Evolutionary conservation across 2,329 filamentous ascomycete species (phyloP).

Genomic region (Sporothrix luriei): DNA sequence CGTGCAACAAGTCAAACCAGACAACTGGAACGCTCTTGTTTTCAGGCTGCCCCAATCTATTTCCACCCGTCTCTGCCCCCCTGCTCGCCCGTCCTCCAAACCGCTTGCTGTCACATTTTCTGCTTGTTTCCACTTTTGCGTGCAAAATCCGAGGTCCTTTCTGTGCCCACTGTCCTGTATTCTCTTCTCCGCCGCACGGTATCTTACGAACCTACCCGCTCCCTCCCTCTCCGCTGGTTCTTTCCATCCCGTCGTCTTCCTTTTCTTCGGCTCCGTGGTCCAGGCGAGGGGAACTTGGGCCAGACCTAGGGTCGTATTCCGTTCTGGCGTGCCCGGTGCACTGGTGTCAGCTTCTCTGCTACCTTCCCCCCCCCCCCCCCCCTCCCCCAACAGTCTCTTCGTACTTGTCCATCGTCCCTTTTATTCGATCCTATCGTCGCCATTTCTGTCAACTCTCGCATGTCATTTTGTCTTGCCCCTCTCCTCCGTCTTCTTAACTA

Average conservation of each 20-base stretch:
- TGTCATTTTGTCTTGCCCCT: background rate
- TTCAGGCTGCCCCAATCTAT: background rate
- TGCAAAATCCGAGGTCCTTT: background rate
- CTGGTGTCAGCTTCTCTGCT: background rate
- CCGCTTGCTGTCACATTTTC: background rate
- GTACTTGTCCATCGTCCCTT: background rate
- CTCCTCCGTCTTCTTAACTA: background rate
- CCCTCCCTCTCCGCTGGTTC: background rate
- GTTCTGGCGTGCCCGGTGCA: conserved; percentile 1
- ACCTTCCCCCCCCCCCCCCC: background rate
- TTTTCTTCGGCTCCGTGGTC: conserved; percentile 20
- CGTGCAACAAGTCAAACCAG: background rate
- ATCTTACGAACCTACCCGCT: background rate
- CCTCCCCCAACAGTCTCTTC: background rate
- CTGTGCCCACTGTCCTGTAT: background rate
- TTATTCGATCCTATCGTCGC: background rate
- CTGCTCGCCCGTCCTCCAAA: background rate
- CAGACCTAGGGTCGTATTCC: background rate
- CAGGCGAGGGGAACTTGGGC: background rate
- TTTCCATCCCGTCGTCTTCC: background rate
- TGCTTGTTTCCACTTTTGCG: conserved; percentile 26
- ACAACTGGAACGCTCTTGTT: background rate
- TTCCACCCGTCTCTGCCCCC: background rate
- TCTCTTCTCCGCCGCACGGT: background rate
- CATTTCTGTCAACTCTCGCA: background rate